Conservation (phyloP, 148 eudicot genomes). For the Vaccinium darrowii region DNA sequence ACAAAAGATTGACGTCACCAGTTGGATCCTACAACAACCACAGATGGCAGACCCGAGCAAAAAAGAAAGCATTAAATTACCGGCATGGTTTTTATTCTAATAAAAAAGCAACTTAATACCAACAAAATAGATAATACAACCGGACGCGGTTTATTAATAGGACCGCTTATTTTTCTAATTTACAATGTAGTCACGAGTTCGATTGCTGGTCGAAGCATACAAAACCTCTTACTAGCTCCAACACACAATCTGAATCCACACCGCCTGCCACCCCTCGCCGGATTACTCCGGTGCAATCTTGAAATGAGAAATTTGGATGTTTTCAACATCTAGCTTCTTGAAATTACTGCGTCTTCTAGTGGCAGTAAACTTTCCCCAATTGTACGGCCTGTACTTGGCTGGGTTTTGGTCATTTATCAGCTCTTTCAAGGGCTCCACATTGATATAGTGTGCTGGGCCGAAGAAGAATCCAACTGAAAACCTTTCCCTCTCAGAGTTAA, state of each 20-base stretch:
- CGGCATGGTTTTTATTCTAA: too few species aligned
- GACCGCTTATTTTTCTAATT: background rate
- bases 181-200: background rate
- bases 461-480: slow-evolving; percentile 32
- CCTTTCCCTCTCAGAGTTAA: background rate
- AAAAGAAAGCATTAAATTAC: too few species aligned
- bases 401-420: background rate
- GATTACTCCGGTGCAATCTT: background rate
- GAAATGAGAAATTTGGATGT: slow-evolving; percentile 57
- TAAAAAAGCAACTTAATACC: background rate
- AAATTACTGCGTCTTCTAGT: slow-evolving; percentile 51
- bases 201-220: background rate
- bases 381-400: background rate
- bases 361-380: slow-evolving; percentile 48
- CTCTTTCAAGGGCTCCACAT: slow-evolving; percentile 42
- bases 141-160: background rate
- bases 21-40: too few species aligned
- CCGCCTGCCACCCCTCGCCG: too few species aligned
- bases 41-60: too few species aligned
- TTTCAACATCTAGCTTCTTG: slow-evolving; percentile 59
- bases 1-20: too few species aligned
- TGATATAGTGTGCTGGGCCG: slow-evolving; percentile 40
- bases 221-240: too few species aligned
- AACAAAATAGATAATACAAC: background rate
- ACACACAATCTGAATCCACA: too few species aligned